Base-by-base conservation (phyloP, 2,329 filamentous ascomycete genomes). In the Cercospora sesami region DNA sequence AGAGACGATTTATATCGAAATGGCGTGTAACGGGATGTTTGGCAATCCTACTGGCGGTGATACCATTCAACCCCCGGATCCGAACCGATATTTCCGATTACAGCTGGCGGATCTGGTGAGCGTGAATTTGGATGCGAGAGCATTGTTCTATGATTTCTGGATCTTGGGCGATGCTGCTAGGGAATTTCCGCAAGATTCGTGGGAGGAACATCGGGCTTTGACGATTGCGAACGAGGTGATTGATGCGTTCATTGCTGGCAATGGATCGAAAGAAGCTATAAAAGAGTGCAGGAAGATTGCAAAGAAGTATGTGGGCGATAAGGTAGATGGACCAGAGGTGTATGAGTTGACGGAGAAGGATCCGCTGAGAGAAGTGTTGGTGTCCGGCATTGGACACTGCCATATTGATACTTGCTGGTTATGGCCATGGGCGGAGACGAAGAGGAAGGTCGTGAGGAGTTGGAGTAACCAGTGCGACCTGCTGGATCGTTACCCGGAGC, bases 21-120 rank as follows among this genome's bases (percentile, higher is more conserved):
- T 98, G 92, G 95, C 95, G 21, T 98, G 95, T 82, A 99, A 99
- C 79, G 90, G 90, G 79, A 98, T 98, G 94, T 98, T 98, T 81
- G 95, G 95, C 74, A 97, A 97, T 78, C 91, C 93, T 0, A 86
- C 90, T 0, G 90, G 90, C 21, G 93, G 92, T 28, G 92, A 96
- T 78, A 88, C 86, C 33, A 98, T 97, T 73, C 92, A 96, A 78
- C 93, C 95, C 14, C 95, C 95, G 0, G 85, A 91, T 68, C 91
- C 92, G n/a, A 88, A 97, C 83, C 91, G 86, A 74, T 91, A 91
- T 78, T 99, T 91, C 79, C 86, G 85, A 66, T 85, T 99, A 64
- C 81, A 83, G 70, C 90, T 89, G 71, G 94, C 94, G 14, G 90
- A 94, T 69, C 96, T 99, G 70, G 91, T 94, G 1, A 93, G 93